phyloP scores from a whole-genome alignment of 768 basidiomycete species.

The Pilatotrama ljubarskyi region DNA sequence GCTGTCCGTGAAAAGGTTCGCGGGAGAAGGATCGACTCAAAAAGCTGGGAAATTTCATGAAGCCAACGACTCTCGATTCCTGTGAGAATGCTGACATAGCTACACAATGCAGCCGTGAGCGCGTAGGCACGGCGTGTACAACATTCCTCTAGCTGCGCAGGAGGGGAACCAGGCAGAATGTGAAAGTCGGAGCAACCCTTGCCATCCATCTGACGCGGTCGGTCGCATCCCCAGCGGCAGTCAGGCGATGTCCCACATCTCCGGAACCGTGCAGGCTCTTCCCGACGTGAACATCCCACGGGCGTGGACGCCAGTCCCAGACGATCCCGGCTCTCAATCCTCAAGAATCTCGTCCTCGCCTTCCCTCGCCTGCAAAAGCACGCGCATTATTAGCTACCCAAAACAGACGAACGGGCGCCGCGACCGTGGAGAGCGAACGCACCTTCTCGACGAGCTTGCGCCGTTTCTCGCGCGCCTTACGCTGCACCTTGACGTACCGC shows the following conservation, averaged over 20 bases:
- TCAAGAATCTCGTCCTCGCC: conserved; percentile 74
- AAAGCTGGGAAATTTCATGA: not conserved
- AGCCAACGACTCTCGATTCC: not conserved
- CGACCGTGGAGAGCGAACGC: conserved; percentile 8
- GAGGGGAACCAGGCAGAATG: not conserved
- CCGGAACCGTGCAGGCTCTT: not conserved
- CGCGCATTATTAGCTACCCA: not conserved
- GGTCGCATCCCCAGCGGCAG: not conserved
- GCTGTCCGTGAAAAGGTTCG: conserved; percentile 9
- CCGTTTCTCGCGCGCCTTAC: conserved; percentile 77
- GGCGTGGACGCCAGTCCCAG: conserved; percentile 8
- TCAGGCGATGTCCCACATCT: not conserved
- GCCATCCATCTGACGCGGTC: not conserved
- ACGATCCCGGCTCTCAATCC: conserved; percentile 28
- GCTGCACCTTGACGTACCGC: conserved; percentile 78
- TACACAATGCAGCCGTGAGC: not conserved
- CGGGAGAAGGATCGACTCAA: conserved; percentile 17
- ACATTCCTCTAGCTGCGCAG: no score
- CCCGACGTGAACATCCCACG: not conserved
- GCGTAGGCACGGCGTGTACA: not conserved
- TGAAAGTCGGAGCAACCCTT: not conserved
- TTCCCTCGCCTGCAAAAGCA: conserved; percentile 54
- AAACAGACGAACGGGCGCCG: not conserved
- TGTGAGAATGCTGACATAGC: not conserved
- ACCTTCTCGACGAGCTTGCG: conserved; percentile 77